Base-by-base conservation (phyloP, 2,329 filamentous ascomycete genomes). In the Colletotrichum destructivum region DNA sequence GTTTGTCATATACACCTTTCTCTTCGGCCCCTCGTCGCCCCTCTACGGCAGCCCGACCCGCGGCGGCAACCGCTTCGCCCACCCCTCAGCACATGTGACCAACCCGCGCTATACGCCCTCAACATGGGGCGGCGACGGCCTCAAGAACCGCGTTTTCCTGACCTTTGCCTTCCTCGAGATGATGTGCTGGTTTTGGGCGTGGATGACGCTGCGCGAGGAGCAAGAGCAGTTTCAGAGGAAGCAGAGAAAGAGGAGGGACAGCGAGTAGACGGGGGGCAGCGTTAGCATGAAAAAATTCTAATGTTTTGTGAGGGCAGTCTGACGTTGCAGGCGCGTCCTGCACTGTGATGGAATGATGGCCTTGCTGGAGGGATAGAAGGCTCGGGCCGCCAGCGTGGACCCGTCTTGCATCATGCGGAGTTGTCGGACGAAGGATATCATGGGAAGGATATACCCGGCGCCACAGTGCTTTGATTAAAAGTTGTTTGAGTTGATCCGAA, bases 71-170 rank as follows among this genome's bases (percentile, higher is more conserved):
- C 79, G 78, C 72, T 75, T 83, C 65, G 73, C 80, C n/a, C 81
- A 82, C 75, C 82, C 82, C 0, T 75, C 78, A 5, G 77, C 80
- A 1, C 77, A 79, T 74, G 31, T 76, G 15, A 74, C 78, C 62
- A 83, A 81, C 68, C 79, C 81, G 16, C 70, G 77, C 38, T 83
- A 84, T 74, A 74, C 79, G 62, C 80, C 83, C 44, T 78, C 80
- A 60, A 77, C 80, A 78, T 88, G 81, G 87, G 90, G 83, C 74
- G 86, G 90, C 61, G 92, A 95, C 73, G 88, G 89, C 31, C 82
- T 98, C 76, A 94, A 95, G 84, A 97, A 97, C 79, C 89, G 94
- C 62, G 85, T 97, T 51, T 90, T 97, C 51, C 97, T 98, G 79
- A 91, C 93, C 0, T 96, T 94, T 82, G 91, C 90, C 11, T 96